These are phyloP conservation scores for Cronartium ribicola DNA, from an alignment of 1,284 basidiomycete species.

Conservation along the genomic window DNA sequence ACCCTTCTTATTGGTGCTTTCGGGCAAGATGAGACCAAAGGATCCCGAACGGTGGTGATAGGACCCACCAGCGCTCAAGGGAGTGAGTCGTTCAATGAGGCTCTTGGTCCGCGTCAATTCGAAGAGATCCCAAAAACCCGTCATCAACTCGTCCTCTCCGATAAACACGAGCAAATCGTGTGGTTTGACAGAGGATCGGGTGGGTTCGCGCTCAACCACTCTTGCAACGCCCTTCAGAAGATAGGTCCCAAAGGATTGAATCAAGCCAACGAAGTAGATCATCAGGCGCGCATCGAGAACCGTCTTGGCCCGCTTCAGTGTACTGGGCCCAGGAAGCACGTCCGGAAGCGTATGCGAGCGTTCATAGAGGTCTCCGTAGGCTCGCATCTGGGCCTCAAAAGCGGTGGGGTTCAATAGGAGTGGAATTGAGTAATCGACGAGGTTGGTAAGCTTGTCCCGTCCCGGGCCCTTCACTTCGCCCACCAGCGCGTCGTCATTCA, in stretches of 20 bases:
- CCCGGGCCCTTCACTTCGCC: neutral
- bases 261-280: neutral
- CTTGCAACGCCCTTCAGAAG: neutral
- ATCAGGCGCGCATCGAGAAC: neutral
- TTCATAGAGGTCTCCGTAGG: neutral
- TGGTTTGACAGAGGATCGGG: neutral
- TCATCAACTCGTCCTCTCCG: neutral
- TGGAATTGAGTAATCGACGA: neutral
- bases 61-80: neutral
- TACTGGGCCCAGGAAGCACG: neutral
- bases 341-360: neutral
- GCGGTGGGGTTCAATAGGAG: neutral
- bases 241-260: neutral
- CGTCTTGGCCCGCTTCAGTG: neutral
- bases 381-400: neutral
- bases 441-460: neutral
- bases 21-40: neutral
- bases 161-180: neutral
- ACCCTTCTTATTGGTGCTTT: neutral
- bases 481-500: neutral
- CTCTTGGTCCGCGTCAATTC: neutral
- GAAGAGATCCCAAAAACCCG: neutral
- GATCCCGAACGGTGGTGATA: neutral
- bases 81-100: neutral
- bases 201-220: neutral